Evolutionary conservation across 768 basidiomycete species (phyloP).

Genomic region (Tephrocybe sp.): DNA sequence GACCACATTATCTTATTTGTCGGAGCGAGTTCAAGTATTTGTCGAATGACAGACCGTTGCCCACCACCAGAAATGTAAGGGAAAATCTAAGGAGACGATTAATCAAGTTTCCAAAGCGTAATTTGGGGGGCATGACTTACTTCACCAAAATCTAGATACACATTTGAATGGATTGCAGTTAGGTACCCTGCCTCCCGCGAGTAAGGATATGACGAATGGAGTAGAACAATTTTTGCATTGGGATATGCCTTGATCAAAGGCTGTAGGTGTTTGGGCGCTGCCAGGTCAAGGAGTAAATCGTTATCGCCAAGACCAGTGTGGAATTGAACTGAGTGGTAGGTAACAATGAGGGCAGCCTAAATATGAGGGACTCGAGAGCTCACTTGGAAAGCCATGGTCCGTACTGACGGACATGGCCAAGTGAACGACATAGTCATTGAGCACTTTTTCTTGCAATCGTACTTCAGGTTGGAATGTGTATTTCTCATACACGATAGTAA

Average conservation of each 20-base stretch:
- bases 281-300: constrained; percentile 54
- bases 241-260: constrained; percentile 64
- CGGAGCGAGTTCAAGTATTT: constrained; percentile 69
- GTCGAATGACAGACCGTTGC: constrained; percentile 54
- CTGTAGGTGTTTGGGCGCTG: constrained; percentile 69
- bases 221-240: constrained; percentile 57
- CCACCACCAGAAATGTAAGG: constrained; percentile 63
- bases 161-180: constrained; percentile 66
- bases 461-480: constrained; percentile 29
- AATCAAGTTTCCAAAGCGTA: neutral
- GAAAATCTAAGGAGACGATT: constrained; percentile 48
- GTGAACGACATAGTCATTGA: constrained; percentile 69
- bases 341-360: neutral
- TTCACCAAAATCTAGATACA: constrained; percentile 79
- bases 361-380: constrained; percentile 11
- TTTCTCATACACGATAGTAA: constrained; percentile 28
- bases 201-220: constrained; percentile 79
- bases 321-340: constrained; percentile 62
- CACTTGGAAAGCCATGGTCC: constrained; percentile 57
- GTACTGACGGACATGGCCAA: constrained; percentile 52
- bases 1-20: constrained; percentile 84
- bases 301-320: constrained; percentile 81
- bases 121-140: constrained; percentile 30
- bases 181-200: constrained; percentile 79
- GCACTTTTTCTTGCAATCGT: constrained; percentile 54